These are phyloP conservation scores for Russula dissimulans DNA, from an alignment of 768 basidiomycete species.

Conservation along the genomic window DNA sequence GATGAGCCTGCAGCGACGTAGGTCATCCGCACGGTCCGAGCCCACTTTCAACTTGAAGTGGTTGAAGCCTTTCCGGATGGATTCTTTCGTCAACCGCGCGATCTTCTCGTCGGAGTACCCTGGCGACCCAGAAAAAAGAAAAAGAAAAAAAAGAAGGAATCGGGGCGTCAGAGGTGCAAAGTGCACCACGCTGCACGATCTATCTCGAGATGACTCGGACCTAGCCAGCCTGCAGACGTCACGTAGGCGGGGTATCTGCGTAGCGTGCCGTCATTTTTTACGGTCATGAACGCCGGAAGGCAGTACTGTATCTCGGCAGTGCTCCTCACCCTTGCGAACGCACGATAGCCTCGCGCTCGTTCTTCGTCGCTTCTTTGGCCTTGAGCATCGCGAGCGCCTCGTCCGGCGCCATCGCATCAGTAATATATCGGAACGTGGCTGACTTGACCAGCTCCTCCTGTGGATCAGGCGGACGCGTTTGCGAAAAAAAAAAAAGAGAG, in stretches of 20 bases:
- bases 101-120: constrained; percentile 94
- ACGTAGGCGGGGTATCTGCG: constrained; percentile 86
- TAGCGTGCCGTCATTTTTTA: not conserved
- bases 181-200: not conserved
- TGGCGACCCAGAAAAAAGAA: constrained; percentile 16
- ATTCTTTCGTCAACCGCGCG: constrained; percentile 74
- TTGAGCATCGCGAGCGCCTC: constrained; percentile 82
- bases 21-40: constrained; percentile 67
- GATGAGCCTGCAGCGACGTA: constrained; percentile 81
- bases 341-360: constrained; percentile 69
- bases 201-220: constrained; percentile 24
- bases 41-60: constrained; percentile 99
- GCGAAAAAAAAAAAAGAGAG: not conserved
- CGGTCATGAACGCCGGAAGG: not conserved
- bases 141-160: too few relatives aligned
- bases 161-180: not conserved
- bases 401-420: constrained; percentile 85
- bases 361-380: constrained; percentile 66
- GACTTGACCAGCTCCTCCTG: constrained; percentile 74
- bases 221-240: constrained; percentile 89
- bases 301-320: not conserved
- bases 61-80: constrained; percentile 82
- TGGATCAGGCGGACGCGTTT: not conserved
- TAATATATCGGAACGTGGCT: constrained; percentile 80
- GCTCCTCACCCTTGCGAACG: constrained; percentile 48